phyloP scores from a whole-genome alignment of 148 eudicot genomes.

The Gaultheria prostrata region DNA sequence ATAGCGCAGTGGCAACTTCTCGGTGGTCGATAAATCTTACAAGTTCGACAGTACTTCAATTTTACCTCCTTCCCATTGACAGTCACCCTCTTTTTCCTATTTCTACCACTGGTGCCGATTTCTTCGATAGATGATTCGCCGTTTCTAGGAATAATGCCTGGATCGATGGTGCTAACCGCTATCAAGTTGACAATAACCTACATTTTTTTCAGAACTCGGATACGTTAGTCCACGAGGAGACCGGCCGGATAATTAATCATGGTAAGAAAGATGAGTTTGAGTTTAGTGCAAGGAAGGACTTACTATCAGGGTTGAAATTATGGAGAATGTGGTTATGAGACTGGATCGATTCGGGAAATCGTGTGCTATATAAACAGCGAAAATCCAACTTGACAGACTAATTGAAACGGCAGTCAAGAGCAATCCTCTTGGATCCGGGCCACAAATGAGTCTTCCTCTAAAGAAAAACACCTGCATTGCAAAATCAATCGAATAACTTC shows the following conservation, averaged over 20 bases:
- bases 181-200: conserved; percentile 26
- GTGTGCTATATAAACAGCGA: conserved; percentile 18
- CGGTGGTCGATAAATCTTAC: conserved; percentile 32
- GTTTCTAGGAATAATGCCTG: conserved; percentile 29
- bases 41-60: conserved; percentile 25
- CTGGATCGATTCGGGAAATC: conserved; percentile 7
- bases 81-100: conserved; percentile 8
- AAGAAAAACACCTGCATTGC: conserved; percentile 19
- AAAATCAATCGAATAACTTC: background rate
- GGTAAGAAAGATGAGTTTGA: no score
- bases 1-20: conserved; percentile 31
- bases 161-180: conserved; percentile 25
- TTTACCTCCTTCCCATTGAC: conserved; percentile 22
- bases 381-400: conserved; percentile 26
- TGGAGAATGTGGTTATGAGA: background rate
- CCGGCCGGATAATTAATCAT: background rate
- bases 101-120: background rate
- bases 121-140: background rate
- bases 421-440: conserved; percentile 26
- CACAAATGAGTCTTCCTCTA: conserved; percentile 19
- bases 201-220: background rate
- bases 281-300: background rate
- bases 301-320: conserved; percentile 14
- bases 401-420: conserved; percentile 19
- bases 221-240: background rate